phyloP scores from a whole-genome alignment of 2,329 filamentous ascomycete genomes.

The Sclerotinia minor region DNA sequence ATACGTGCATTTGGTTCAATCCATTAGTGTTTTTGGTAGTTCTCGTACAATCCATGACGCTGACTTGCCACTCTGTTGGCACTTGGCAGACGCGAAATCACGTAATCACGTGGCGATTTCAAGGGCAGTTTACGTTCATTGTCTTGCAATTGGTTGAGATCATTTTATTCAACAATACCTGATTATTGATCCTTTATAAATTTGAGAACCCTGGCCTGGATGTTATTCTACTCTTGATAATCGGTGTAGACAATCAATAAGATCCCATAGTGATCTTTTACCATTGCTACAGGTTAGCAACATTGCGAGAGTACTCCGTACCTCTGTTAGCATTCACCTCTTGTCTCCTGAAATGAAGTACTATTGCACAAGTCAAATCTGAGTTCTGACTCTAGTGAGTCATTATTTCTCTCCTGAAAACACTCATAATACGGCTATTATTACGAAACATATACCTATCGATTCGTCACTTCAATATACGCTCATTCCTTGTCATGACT shows the following conservation, averaged over 20 bases:
- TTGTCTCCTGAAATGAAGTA: background rate
- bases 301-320: too few relatives aligned
- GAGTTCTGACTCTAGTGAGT: background rate
- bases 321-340: background rate
- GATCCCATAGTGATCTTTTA: background rate
- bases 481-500: background rate
- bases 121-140: background rate
- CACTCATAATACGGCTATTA: background rate
- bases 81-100: background rate
- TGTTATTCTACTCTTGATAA: background rate
- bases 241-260: too few relatives aligned
- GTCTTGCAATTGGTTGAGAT: background rate
- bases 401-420: background rate
- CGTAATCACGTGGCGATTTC: background rate
- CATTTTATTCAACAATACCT: background rate
- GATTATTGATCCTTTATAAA: background rate
- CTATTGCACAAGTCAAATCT: background rate
- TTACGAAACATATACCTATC: too few relatives aligned
- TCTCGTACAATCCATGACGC: slow-evolving; percentile 1
- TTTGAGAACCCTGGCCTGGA: too few relatives aligned
- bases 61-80: background rate
- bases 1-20: slow-evolving; percentile 20
- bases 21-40: slow-evolving; percentile 25
- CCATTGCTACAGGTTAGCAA: background rate
- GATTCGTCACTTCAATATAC: slow-evolving; percentile 9